Percentiles rank a stretch among this genome's conserved stretches.
Conservation (phyloP, 208 protist species). For the Trypanosoma cruzi region DNA sequence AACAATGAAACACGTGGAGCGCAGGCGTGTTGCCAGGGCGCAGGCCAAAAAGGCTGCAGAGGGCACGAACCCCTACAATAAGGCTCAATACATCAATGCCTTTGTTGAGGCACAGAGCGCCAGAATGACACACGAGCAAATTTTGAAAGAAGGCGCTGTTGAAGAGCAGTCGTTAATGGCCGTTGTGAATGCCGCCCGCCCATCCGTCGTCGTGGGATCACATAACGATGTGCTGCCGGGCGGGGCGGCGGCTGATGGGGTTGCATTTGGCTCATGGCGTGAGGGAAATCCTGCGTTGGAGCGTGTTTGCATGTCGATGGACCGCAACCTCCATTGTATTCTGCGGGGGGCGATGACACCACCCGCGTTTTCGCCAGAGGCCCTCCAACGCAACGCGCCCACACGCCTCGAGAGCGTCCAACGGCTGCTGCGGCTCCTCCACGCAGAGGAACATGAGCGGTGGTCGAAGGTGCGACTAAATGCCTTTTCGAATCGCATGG, state of each 20-base stretch:
- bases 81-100: conserved; percentile 72
- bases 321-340: conserved; percentile 33
- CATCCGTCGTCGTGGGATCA: background rate
- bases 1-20: conserved; percentile 20
- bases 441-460: background rate
- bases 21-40: conserved; percentile 1
- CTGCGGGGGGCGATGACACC: conserved; percentile 34
- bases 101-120: conserved; percentile 66
- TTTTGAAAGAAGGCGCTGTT: conserved; percentile 1
- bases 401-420: conserved; percentile 2
- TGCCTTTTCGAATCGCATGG: conserved; percentile 3
- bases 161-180: conserved; percentile 10
- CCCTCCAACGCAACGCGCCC: conserved; percentile 13
- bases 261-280: conserved; percentile 30
- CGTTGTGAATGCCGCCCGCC: conserved; percentile 1
- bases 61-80: conserved; percentile 48
- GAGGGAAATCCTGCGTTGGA: conserved; percentile 17
- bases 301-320: conserved; percentile 15
- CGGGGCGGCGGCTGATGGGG: background rate
- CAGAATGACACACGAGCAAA: conserved; percentile 14
- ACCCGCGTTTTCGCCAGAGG: conserved; percentile 22
- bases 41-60: background rate
- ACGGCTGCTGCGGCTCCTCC: background rate
- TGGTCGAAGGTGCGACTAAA: background rate
- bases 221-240: background rate